Base-by-base conservation (phyloP, 2,329 filamentous ascomycete species). In the Pseudogymnoascus sp. region DNA sequence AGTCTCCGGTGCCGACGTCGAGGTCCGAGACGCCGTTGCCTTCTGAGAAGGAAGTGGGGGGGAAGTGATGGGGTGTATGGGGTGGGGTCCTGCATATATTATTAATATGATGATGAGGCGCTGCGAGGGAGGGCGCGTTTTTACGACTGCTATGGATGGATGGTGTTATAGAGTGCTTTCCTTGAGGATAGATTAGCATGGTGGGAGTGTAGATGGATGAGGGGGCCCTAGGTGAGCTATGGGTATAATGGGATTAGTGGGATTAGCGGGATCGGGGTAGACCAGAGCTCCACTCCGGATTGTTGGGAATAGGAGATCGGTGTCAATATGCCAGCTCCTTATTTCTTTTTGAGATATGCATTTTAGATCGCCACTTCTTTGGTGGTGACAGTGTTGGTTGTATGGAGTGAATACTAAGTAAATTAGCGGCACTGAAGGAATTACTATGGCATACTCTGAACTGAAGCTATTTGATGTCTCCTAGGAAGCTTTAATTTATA, bases 121-220 rank as follows among this genome's bases (percentile, higher is more conserved):
- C 50, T 31, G 50, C 19, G 13, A 29, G 13, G 11, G 21, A 11
- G 44, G 13, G 13, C 11, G 40, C 35, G 1, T 42, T n/a, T 26
- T 26, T 33, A 33, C n/a, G 50, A 33, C 2, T 17, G 33, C 4
- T 4, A 23, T 23, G 29, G 33, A 56, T 56, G 50, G 29, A 21
- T 29, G 50, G n/a, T 33, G 29, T 56, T 56, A 56, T 56, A 33
- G 50, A 56, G 50, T 33, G 50, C 50, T 29, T 26, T n/a, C 29
- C 26, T 56, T 56, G 3, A 19, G 33, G 50, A 56, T 56, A 56
- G 50, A 56, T 56, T 56, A 26, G 50, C 50, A 56, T 56, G 50
- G 50, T 33, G 50, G 46, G 29, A 33, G 50, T 33, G 29, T 19
- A 56, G 44, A 17, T 29, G 44, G 44, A 29, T 29, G 13, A 42